A percentile compares a stretch with the other conserved stretches of the same genome.
These are phyloP conservation scores for Chytriomyces sp. DNA, from an alignment of 192 early-diverging fungal species.

Conservation along the genomic window DNA sequence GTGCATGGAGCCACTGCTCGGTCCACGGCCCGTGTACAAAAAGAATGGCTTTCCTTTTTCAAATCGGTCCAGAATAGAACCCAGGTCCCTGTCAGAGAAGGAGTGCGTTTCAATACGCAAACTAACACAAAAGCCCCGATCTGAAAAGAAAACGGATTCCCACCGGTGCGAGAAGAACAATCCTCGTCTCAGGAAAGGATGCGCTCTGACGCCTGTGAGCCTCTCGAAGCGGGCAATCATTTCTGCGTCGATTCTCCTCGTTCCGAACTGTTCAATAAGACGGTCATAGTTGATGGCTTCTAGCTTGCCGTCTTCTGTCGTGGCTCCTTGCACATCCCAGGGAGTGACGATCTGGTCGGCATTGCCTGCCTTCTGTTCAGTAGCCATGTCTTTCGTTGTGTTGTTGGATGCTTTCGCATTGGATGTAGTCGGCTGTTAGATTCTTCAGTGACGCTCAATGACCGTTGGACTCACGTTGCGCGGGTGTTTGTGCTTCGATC, in stretches of 20 bases:
- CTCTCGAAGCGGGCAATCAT: constrained; percentile 81
- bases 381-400: not conserved
- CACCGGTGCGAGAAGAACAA: constrained; percentile 95
- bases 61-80: constrained; percentile 81
- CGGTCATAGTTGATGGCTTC: constrained; percentile 92
- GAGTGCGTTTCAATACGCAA: not conserved
- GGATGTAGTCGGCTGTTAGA: not conserved
- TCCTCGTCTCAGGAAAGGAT: constrained; percentile 84
- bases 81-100: constrained; percentile 67
- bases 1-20: constrained; percentile 90
- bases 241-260: constrained; percentile 74
- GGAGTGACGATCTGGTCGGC: constrained; percentile 78
- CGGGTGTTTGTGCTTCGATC: too few species aligned
- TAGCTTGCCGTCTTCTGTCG: constrained; percentile 78
- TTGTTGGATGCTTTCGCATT: not conserved
- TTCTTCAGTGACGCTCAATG: not conserved
- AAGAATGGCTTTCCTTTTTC: constrained; percentile 98
- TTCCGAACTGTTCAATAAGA: constrained; percentile 88
- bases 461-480: too few species aligned
- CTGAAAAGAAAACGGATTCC: not conserved
- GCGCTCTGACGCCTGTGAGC: constrained; percentile 82
- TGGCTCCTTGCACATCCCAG: constrained; percentile 92
- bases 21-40: constrained; percentile 97
- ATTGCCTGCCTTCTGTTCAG: not conserved
- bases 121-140: not conserved